Evolutionary conservation across 1,284 basidiomycete genomes (phyloP).

Genomic region (Cutaneotrichosporon cutaneum): DNA sequence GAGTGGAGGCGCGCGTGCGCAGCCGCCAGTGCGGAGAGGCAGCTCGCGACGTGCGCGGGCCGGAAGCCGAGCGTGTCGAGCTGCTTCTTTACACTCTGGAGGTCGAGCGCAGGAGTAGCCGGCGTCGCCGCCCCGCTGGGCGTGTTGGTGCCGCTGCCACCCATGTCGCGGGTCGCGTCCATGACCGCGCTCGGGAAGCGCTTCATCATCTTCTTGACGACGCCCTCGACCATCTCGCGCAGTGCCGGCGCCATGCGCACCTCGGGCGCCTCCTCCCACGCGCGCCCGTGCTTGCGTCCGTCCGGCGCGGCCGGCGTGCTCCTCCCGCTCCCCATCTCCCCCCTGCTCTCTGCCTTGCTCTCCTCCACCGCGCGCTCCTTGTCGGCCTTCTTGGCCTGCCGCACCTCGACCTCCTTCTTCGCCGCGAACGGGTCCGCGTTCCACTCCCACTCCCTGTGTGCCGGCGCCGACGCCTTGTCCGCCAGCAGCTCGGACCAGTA

Average conservation of each 20-base stretch:
- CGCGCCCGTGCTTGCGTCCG: constrained; percentile 51
- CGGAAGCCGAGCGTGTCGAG: constrained; percentile 54
- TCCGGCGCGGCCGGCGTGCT: constrained; percentile 21
- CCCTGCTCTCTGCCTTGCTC: constrained; percentile 49
- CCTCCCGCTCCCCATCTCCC: constrained; percentile 57
- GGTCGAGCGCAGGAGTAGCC: constrained; percentile 31
- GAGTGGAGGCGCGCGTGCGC: constrained; percentile 46
- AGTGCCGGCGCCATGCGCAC: constrained; percentile 77
- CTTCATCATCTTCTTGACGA: constrained; percentile 65
- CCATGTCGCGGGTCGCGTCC: constrained; percentile 48
- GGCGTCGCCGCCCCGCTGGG: constrained; percentile 11
- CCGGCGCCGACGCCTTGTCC: constrained; percentile 66
- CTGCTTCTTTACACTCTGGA: constrained; percentile 37
- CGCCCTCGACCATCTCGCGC: constrained; percentile 76
- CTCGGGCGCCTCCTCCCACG: constrained; percentile 70
- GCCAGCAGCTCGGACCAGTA: constrained; percentile 76
- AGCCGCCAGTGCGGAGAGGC: constrained; percentile 41
- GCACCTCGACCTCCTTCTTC: constrained; percentile 63
- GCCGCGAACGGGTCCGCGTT: constrained; percentile 79
- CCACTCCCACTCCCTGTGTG: constrained; percentile 81
- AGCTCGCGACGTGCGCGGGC: constrained; percentile 51
- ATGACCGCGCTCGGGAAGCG: constrained; percentile 52
- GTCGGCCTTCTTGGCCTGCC: constrained; percentile 59
- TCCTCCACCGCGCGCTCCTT: constrained; percentile 30
- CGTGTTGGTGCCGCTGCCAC: constrained; percentile 30